Conservation (phyloP, 345 rosid genomes). For the Sonneratia alba region DNA sequence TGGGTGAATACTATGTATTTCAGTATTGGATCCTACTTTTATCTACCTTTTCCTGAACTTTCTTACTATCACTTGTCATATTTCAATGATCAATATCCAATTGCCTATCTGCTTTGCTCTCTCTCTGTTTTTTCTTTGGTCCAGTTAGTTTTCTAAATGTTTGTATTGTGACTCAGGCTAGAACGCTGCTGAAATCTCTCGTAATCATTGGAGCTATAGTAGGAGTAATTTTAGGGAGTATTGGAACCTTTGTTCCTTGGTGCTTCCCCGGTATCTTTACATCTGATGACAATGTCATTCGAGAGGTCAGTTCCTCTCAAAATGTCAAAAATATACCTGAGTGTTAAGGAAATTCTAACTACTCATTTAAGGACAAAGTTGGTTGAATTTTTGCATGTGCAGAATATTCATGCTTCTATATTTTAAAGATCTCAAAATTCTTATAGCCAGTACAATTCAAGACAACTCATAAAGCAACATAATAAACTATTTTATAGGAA, state of each 20-base stretch:
- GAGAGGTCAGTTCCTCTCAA: constrained; percentile 25
- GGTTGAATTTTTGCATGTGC: background rate
- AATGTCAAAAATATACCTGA: background rate
- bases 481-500: background rate
- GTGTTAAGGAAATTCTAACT: background rate
- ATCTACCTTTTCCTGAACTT: background rate
- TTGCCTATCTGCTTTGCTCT: background rate
- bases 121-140: background rate
- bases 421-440: background rate
- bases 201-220: constrained; percentile 29
- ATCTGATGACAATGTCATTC: constrained; percentile 27
- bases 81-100: background rate
- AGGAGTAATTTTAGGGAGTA: constrained; percentile 25
- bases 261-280: constrained; percentile 40
- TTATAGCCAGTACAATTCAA: background rate
- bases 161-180: constrained; percentile 31
- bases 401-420: background rate
- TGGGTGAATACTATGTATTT: background rate
- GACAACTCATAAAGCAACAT: background rate
- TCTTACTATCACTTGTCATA: background rate
- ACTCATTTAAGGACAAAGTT: background rate
- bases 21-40: background rate
- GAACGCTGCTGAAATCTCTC: constrained; percentile 38
- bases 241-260: constrained; percentile 41
- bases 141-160: background rate